Evolutionary conservation across 169 alveolate species (phyloP).

Genomic region (Plasmodium inui): DNA sequence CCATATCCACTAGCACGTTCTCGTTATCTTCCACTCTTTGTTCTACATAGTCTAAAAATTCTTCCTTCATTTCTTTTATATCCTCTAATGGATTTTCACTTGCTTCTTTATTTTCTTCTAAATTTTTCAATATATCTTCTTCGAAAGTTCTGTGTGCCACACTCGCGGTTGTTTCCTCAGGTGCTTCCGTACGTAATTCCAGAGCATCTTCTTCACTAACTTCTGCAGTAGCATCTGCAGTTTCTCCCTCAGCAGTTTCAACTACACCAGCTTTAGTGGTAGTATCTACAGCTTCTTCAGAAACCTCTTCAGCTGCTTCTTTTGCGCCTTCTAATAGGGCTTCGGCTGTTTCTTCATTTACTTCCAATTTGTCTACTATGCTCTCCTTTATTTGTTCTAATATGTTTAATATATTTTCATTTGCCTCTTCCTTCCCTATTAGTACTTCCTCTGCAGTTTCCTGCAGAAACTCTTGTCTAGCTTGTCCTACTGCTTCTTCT

Average conservation of each 20-base stretch:
- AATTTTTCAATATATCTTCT: conserved; percentile 2
- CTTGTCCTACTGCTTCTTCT: neutral
- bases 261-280: neutral
- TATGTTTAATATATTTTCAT: neutral
- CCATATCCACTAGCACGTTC: neutral
- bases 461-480: neutral
- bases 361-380: neutral
- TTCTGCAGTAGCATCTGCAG: neutral
- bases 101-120: conserved; percentile 5
- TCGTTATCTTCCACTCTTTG: neutral
- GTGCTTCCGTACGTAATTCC: neutral
- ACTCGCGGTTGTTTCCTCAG: neutral
- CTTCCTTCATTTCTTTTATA: neutral
- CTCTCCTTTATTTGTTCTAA: conserved; percentile 12
- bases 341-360: neutral
- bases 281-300: neutral
- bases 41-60: neutral
- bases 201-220: neutral
- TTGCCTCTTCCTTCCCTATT: neutral
- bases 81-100: neutral
- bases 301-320: neutral
- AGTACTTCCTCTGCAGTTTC: neutral
- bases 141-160: neutral
- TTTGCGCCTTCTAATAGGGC: neutral
- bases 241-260: neutral